These are phyloP conservation scores for Stenogyne calaminthoides DNA, from an alignment of 305 asterid species.

Conservation along the genomic window DNA sequence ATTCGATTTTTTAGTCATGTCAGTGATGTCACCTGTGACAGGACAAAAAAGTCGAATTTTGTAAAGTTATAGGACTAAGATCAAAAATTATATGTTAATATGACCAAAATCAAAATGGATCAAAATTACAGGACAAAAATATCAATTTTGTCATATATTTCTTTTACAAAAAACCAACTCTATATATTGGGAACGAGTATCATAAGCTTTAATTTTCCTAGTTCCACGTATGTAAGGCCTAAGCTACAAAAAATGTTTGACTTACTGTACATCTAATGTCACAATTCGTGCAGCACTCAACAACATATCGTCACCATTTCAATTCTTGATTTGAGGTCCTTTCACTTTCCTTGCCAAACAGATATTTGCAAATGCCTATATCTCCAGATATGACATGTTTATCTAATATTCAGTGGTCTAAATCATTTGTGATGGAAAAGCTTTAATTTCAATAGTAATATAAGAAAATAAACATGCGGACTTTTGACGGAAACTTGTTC, in stretches of 20 bases:
- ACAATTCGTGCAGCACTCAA: conserved; percentile 32
- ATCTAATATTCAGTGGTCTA: conserved; percentile 20
- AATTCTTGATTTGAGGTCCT: no score
- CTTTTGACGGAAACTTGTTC: not conserved
- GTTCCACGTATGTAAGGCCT: not conserved
- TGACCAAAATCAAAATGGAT: no score
- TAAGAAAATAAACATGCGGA: not conserved
- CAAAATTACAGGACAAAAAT: no score
- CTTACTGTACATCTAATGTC: conserved; percentile 25
- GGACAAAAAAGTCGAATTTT: no score
- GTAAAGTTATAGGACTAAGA: no score
- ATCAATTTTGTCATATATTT: no score
- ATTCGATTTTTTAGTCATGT: no score
- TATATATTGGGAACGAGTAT: no score
- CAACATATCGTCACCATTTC: conserved; percentile 57
- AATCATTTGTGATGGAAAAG: not conserved
- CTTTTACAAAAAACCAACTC: no score
- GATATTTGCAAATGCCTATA: conserved; percentile 9
- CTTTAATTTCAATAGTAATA: conserved; percentile 16
- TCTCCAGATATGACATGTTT: not conserved
- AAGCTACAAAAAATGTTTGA: conserved; percentile 23
- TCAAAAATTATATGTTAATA: no score
- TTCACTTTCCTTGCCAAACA: conserved; percentile 19
- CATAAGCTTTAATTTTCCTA: no score
- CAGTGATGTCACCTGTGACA: no score